Evolutionary conservation across 2,329 filamentous ascomycete genomes (phyloP), one percentile per base, ranked within the genome.

Genomic region (Cladosporium phlei): DNA sequence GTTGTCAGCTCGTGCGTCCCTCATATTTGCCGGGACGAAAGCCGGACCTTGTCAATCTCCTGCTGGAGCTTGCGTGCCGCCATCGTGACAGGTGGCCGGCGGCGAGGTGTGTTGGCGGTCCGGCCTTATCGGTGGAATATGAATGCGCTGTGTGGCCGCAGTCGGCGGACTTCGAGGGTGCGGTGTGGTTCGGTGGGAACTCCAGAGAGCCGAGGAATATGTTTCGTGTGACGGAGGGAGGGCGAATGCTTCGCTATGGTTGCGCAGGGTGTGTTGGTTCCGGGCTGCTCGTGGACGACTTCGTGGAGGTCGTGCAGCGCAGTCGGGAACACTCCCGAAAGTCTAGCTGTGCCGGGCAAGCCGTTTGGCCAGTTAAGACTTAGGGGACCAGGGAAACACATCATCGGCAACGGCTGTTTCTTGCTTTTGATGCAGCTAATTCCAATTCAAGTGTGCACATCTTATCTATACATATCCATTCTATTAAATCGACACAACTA

Each of bases 21-120:
- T n/a, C 35, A 21, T 14, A 14, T 24, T 16, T 21, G 30, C 10
- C 27, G 24, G 4, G 5, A n/a, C 21, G 14, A 34, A n/a, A 21
- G 28, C 38, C 52, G 42, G 44, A 88, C 95, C 75, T 96, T 95
- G 66, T 98, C 93, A 62, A 97, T 91, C 74, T 98, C 93, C 74
- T 97, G 90, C 69, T 93, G 87, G 61, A 95, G 80, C 78, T 98
- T 98, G 68, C 93, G 83, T 67, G 87, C 87, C 61, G 93, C 88
- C 93, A 98, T 98, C 61, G 69, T 78, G 58, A 20, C 16, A 47
- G 49, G 38, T 48, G 50, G 47, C 48, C 47, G 21, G 29, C 21
- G 37, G 37, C 37, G 27, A 22, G 16, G 28, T 32, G 40, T 35
- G 43, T 32, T 32, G 14, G 28, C 29, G 21, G 29, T 20, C 34